phyloP scores from a whole-genome alignment of 2,329 filamentous ascomycete species.

The Fusarium pseudoanthophilum region DNA sequence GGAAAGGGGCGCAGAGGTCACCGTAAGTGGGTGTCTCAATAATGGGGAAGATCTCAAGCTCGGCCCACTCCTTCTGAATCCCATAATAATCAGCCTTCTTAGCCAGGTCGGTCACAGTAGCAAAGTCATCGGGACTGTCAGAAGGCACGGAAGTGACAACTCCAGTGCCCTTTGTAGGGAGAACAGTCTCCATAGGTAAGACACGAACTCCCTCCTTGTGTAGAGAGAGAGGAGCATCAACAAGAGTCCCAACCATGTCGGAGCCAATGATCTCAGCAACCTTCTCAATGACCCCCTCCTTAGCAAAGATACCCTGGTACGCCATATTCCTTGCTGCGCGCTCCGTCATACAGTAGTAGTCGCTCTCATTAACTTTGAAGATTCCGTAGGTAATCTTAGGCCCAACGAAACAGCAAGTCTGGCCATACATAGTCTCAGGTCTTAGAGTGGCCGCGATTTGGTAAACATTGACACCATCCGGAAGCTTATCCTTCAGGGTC shows the following conservation, averaged over 20 bases:
- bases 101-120: constrained; percentile 84
- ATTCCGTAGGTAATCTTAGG: constrained; percentile 72
- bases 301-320: constrained; percentile 86
- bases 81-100: constrained; percentile 98
- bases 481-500: constrained; percentile 79
- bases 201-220: constrained; percentile 88
- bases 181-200: constrained; percentile 93
- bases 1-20: constrained; percentile 81
- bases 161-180: constrained; percentile 93
- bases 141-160: constrained; percentile 96
- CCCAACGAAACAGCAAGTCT: constrained; percentile 94
- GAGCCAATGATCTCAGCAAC: constrained; percentile 80
- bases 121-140: constrained; percentile 93
- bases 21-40: constrained; percentile 90
- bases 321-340: constrained; percentile 95
- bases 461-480: constrained; percentile 82
- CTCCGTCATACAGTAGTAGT: constrained; percentile 66
- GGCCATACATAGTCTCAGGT: constrained; percentile 99
- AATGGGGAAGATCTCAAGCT: constrained; percentile 88
- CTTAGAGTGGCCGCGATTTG: constrained; percentile 92
- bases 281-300: constrained; percentile 79
- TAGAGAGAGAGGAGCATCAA: constrained; percentile 88
- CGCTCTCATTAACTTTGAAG: background rate
- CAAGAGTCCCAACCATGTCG: constrained; percentile 85
- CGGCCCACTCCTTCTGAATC: constrained; percentile 96